Evolutionary conservation across 139 green algal species (phyloP), one percentile per base, ranked within the genome.

Genomic region (Ettlia oleoabundans): DNA sequence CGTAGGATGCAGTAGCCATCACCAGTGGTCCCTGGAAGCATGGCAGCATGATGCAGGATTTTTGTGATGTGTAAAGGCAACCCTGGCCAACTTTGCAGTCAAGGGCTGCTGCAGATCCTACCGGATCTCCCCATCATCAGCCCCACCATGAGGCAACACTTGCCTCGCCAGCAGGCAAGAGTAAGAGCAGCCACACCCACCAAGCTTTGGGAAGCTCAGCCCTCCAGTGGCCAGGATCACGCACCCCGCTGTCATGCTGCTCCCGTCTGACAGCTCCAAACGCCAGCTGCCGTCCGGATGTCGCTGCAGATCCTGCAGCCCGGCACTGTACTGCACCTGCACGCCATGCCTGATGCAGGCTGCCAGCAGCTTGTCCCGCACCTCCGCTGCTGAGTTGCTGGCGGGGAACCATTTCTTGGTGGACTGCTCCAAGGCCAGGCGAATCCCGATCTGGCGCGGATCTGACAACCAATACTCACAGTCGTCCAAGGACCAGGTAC

Each of bases 341-440:
- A 91, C 90, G 21, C 88, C 88, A 2, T n/a, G 35, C 26, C 67
- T n/a, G 30, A 41, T 21, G 85, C 94, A 97, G 1, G 91, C 92
- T 1, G 71, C 65, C 40, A 97, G 76, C 37, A 98, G 89, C 47
- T 41, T 71, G 78, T 95, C 82, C 19, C 92, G 83, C n/a, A 97
- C 95, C 70, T 97, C 92, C 55, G 82, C 81, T 24, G 88, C 85
- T 22, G 73, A 90, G 84, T 97, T 96, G 78, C 86, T 93, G 24
- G 80, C 76, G 0, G 95, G 95, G 81, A 98, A 98, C 32, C 81
- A 93, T 82, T 98, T 98, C 15, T 67, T 80, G 4, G 89, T 97
- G 21, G 89, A 91, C 63, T 85, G 78, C 75, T 98, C 95, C 37
- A 91, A 63, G 3, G 58, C 61, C 67, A 98, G 82, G 5, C 81